phyloP scores from a whole-genome alignment of 2,329 filamentous ascomycete species.

The Diaporthe humulicola region DNA sequence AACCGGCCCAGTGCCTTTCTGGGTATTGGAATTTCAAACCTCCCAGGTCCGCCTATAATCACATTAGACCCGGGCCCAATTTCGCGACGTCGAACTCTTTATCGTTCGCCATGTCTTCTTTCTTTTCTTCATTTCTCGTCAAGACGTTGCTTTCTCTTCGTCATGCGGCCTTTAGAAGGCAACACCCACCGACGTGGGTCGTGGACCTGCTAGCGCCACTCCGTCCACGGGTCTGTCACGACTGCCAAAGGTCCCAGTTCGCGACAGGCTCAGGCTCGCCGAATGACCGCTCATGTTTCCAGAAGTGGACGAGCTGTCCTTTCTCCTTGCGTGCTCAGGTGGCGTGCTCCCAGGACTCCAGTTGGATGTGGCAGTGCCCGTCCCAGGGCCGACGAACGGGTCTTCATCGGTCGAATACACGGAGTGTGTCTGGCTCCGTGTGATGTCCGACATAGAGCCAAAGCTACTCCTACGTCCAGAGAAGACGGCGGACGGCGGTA shows the following conservation, averaged over 20 bases:
- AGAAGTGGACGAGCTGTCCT: conserved; percentile 54
- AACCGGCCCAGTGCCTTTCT: conserved; percentile 21
- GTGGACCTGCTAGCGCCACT: conserved; percentile 42
- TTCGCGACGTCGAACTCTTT: background rate
- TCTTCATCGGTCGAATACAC: conserved; percentile 63
- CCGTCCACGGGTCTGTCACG: conserved; percentile 33
- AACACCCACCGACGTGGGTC: conserved; percentile 60
- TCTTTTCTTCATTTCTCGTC: background rate
- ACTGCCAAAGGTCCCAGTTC: conserved; percentile 36
- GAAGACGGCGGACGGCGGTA: conserved; percentile 52
- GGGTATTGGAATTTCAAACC: background rate
- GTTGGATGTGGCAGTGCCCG: conserved; percentile 49
- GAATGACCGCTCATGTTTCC: conserved; percentile 44
- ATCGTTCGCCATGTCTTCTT: background rate
- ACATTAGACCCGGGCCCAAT: conserved; percentile 31
- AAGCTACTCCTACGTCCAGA: conserved; percentile 54
- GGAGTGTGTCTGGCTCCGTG: conserved; percentile 54
- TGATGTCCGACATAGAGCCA: conserved; percentile 55
- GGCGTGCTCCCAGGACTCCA: conserved; percentile 63
- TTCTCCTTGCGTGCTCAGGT: conserved; percentile 47
- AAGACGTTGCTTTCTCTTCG: background rate
- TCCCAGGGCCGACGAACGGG: conserved; percentile 32
- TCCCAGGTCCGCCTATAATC: conserved; percentile 23
- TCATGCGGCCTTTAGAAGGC: conserved; percentile 53
- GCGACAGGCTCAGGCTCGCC: conserved; percentile 33